Percentiles rank a stretch among this genome's conserved stretches.
Conservation (phyloP, 208 protist genomes). For the Naegleria fowleri region DNA sequence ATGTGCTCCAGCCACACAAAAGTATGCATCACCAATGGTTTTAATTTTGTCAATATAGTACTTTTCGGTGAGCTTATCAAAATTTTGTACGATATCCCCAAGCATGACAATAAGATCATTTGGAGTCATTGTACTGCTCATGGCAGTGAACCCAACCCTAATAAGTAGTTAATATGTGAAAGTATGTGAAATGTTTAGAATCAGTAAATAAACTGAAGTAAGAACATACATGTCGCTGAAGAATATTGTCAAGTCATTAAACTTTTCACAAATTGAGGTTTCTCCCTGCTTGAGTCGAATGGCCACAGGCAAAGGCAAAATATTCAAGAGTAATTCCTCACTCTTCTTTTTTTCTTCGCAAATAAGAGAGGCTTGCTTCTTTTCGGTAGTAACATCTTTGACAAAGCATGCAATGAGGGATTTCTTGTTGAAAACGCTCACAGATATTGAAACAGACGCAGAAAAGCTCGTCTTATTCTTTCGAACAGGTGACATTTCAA, state of each 20-base stretch:
- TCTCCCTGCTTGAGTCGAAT: constrained; percentile 20
- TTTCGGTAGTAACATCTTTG: background rate
- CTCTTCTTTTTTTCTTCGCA: background rate
- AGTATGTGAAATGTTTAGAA: too few relatives aligned
- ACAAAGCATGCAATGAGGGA: background rate
- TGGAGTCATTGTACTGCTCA: constrained; percentile 36
- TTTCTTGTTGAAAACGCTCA: background rate
- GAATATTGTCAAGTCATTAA: constrained; percentile 19
- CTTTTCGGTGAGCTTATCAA: constrained; percentile 5
- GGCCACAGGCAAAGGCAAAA: constrained; percentile 3
- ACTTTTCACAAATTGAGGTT: constrained; percentile 30
- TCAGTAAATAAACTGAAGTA: too few relatives aligned
- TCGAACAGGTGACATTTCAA: background rate
- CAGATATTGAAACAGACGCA: background rate
- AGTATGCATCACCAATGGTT: constrained; percentile 33
- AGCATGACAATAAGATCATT: background rate
- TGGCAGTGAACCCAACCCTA: constrained; percentile 43
- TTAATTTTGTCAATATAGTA: constrained; percentile 31
- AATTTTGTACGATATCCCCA: background rate
- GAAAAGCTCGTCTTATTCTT: background rate
- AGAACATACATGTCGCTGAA: constrained; percentile 8
- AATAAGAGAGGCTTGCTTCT: background rate
- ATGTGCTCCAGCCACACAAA: constrained; percentile 8
- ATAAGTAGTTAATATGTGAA: too few relatives aligned
- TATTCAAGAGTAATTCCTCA: constrained; percentile 7